phyloP scores from a whole-genome alignment of 1,284 basidiomycete genomes.

The Cryptococcus wingfieldii region DNA sequence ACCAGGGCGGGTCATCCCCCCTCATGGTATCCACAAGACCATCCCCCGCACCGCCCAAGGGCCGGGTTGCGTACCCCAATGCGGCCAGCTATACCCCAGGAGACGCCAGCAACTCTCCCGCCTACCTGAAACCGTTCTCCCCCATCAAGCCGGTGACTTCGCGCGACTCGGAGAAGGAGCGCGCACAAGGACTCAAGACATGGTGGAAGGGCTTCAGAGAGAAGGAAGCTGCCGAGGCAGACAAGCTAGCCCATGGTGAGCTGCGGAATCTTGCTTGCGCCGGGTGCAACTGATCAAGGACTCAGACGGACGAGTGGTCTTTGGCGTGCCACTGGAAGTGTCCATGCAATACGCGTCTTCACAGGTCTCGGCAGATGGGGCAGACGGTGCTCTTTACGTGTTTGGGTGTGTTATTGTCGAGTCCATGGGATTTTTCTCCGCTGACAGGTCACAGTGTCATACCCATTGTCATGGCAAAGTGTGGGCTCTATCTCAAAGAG shows the following conservation, averaged over 20 bases:
- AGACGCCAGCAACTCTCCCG: slow-evolving; percentile 28
- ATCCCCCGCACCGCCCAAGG: slow-evolving; percentile 32
- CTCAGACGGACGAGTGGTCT: slow-evolving; percentile 55
- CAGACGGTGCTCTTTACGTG: slow-evolving; percentile 74
- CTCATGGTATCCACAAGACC: slow-evolving; percentile 43
- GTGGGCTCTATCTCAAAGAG: slow-evolving; percentile 87
- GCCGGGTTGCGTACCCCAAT: slow-evolving; percentile 39
- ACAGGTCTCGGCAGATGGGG: slow-evolving; percentile 87
- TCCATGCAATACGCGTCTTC: slow-evolving; percentile 83
- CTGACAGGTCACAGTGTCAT: slow-evolving; percentile 61
- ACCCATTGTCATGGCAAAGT: slow-evolving; percentile 95
- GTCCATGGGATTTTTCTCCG: not conserved
- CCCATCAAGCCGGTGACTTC: slow-evolving; percentile 21
- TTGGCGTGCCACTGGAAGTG: slow-evolving; percentile 78
- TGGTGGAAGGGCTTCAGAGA: slow-evolving; percentile 58
- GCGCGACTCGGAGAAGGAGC: slow-evolving; percentile 30
- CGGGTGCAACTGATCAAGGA: not conserved
- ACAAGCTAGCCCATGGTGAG: not conserved
- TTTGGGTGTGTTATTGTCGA: slow-evolving; percentile 56
- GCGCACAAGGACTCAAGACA: slow-evolving; percentile 58
- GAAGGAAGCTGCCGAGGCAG: slow-evolving; percentile 49
- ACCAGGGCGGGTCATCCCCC: not conserved
- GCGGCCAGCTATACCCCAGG: slow-evolving; percentile 38
- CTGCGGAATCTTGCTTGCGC: not conserved
- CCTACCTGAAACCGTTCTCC: slow-evolving; percentile 15